Evolutionary conservation across 345 rosid species (phyloP).

Genomic region (Aegle marmelos): DNA sequence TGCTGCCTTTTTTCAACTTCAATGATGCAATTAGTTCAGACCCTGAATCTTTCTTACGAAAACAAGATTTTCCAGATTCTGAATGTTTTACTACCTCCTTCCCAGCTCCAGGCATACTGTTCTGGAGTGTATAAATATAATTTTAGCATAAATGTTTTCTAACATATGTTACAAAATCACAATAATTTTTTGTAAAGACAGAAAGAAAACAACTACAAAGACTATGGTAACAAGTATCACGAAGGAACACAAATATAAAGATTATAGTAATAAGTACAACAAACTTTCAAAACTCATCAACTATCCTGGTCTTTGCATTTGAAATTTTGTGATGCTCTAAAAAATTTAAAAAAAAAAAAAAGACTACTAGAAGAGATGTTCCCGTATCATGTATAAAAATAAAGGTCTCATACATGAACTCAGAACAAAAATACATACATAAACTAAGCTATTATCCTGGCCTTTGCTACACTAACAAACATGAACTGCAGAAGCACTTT

Average conservation of each 20-base stretch:
- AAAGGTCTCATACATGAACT: background rate
- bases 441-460: too few species aligned
- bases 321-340: background rate
- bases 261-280: background rate
- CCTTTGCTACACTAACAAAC: background rate
- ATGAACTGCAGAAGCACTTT: background rate
- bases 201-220: background rate
- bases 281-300: background rate
- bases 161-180: background rate
- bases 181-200: background rate
- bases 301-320: background rate
- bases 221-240: background rate
- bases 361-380: background rate
- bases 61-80: slow-evolving; percentile 28
- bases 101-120: slow-evolving; percentile 36
- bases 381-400: background rate
- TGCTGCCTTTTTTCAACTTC: slow-evolving; percentile 29
- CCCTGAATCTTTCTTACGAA: slow-evolving; percentile 31
- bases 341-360: too few species aligned
- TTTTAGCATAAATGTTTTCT: slow-evolving; percentile 4
- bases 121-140: slow-evolving; percentile 19
- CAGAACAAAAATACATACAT: too few species aligned
- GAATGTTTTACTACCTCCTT: slow-evolving; percentile 22
- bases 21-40: slow-evolving; percentile 49
- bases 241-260: background rate